These are phyloP conservation scores for Leptodermis oblonga DNA, from an alignment of 257 asterid genomes.

Conservation along the genomic window DNA sequence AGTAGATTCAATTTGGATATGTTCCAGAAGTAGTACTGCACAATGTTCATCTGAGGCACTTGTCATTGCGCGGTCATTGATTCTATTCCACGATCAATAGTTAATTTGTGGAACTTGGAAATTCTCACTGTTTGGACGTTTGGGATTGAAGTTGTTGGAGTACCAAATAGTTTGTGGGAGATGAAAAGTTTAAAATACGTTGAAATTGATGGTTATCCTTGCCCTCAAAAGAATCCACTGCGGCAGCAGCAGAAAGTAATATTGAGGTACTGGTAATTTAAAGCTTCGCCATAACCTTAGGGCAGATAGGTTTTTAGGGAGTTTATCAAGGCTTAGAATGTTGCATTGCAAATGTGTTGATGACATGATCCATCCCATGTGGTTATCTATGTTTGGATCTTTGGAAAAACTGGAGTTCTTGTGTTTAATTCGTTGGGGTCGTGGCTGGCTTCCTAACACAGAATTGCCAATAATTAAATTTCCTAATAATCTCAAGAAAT, in stretches of 20 bases:
- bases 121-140: not conserved
- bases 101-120: not conserved
- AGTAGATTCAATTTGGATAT: not conserved
- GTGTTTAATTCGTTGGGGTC: not conserved
- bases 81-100: not conserved
- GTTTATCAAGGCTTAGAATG: not conserved
- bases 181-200: not conserved
- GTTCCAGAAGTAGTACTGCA: not conserved
- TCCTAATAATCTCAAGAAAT: not conserved
- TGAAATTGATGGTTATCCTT: not conserved
- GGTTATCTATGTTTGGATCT: not conserved
- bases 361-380: too few species aligned
- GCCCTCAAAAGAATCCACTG: too few species aligned
- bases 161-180: not conserved
- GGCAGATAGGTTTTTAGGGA: not conserved
- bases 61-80: not conserved
- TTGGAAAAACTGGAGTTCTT: not conserved
- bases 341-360: not conserved
- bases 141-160: not conserved
- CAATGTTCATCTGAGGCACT: slow-evolving; percentile 1
- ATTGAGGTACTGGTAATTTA: not conserved
- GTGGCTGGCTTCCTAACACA: not conserved
- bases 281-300: too few species aligned
- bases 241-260: not conserved
- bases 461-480: not conserved